A percentile compares a stretch with the other conserved stretches of the same genome.
phyloP scores from a whole-genome alignment of 2,329 filamentous ascomycete species.

The Nothomitra cinnamomea region DNA sequence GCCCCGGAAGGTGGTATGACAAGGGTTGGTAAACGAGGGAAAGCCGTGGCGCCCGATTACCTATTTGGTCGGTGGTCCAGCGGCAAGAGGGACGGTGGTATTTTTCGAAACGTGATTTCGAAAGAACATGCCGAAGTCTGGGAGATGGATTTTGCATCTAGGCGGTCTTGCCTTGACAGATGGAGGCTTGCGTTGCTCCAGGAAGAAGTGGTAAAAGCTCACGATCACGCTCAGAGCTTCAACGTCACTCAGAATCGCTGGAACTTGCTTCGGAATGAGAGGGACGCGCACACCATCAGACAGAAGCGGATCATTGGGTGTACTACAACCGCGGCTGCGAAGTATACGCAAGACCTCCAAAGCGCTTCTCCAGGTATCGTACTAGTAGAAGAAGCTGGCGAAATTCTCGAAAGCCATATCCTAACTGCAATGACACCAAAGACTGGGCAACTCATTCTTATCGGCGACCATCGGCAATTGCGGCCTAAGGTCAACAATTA shows the following conservation, averaged over 20 bases:
- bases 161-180: slow-evolving; percentile 15
- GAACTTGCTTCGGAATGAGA: slow-evolving; percentile 40
- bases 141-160: slow-evolving; percentile 26
- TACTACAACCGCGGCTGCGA: slow-evolving; percentile 68
- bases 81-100: slow-evolving; percentile 29
- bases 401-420: slow-evolving; percentile 51
- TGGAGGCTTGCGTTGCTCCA: slow-evolving; percentile 22
- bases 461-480: slow-evolving; percentile 71
- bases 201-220: slow-evolving; percentile 32
- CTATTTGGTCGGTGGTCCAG: slow-evolving; percentile 36
- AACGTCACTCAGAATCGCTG: slow-evolving; percentile 34
- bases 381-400: slow-evolving; percentile 65
- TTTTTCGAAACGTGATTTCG: slow-evolving; percentile 20
- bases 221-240: slow-evolving; percentile 23
- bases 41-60: slow-evolving; percentile 28
- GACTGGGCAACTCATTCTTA: slow-evolving; percentile 46
- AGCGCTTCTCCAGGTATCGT: slow-evolving; percentile 49
- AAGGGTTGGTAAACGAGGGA: slow-evolving; percentile 29
- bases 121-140: slow-evolving; percentile 29
- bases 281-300: slow-evolving; percentile 42
- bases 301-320: slow-evolving; percentile 43
- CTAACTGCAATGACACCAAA: slow-evolving; percentile 41
- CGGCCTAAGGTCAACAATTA: slow-evolving; percentile 38
- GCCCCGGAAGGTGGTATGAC: slow-evolving; percentile 27
- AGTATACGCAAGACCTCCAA: slow-evolving; percentile 55